phyloP scores from a whole-genome alignment of 1,284 basidiomycete genomes.

The Apiotrichum veenhuisii region DNA sequence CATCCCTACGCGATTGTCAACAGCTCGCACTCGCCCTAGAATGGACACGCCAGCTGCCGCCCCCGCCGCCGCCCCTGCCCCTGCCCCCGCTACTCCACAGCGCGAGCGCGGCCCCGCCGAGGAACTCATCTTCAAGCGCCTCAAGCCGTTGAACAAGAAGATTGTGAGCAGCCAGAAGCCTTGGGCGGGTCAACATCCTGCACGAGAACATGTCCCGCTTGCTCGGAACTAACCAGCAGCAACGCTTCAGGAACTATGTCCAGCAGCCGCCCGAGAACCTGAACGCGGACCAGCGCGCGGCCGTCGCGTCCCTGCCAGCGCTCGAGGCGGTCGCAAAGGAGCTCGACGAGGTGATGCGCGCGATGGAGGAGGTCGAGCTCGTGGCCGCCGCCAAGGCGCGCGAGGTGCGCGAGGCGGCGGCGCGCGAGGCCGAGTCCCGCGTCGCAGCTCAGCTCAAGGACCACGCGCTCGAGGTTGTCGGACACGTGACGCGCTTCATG shows the following conservation, averaged over 20 bases:
- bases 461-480: slow-evolving; percentile 47
- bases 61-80: too few relatives aligned
- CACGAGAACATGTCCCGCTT: too few relatives aligned
- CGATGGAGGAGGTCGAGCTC: slow-evolving; percentile 56
- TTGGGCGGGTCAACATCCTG: neutral
- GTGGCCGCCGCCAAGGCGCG: slow-evolving; percentile 25
- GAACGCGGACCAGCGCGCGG: slow-evolving; percentile 76
- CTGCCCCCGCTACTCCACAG: too few relatives aligned
- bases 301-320: slow-evolving; percentile 63
- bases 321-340: slow-evolving; percentile 74
- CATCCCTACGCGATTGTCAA: too few relatives aligned
- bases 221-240: slow-evolving; percentile 50
- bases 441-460: slow-evolving; percentile 8
- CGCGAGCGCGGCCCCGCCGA: slow-evolving; percentile 58
- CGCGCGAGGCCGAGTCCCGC: slow-evolving; percentile 10
- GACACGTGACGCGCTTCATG: slow-evolving; percentile 62
- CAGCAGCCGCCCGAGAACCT: slow-evolving; percentile 63
- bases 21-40: too few relatives aligned
- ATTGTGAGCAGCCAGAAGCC: slow-evolving; percentile 57
- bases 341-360: slow-evolving; percentile 72
- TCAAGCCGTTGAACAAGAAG: slow-evolving; percentile 73
- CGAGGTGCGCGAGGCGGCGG: slow-evolving; percentile 26
- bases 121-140: slow-evolving; percentile 70
- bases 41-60: slow-evolving; percentile 7
- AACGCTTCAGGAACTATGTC: slow-evolving; percentile 66